Evolutionary conservation across 306 rosid species (phyloP).

Genomic region (Fragaria vesca): DNA sequence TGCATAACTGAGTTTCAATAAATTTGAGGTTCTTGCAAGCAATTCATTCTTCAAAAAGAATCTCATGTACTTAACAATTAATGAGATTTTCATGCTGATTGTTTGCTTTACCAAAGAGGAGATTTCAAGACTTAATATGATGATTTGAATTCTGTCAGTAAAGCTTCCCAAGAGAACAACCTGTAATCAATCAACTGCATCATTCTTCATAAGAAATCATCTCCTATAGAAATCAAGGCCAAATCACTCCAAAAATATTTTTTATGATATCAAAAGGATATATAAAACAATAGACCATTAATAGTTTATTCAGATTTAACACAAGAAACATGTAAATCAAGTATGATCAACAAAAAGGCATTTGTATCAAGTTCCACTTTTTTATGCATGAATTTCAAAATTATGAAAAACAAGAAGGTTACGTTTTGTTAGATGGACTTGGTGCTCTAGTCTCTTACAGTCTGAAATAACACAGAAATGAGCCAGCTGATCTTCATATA

Average conservation of each 20-base stretch:
- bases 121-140: background rate
- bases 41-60: no score
- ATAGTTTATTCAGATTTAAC: background rate
- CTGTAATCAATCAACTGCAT: background rate
- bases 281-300: background rate
- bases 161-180: background rate
- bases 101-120: background rate
- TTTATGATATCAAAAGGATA: background rate
- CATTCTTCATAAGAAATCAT: background rate
- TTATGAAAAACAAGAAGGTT: background rate
- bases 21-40: no score
- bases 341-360: background rate
- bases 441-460: background rate
- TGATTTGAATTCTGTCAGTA: background rate
- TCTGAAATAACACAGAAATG: background rate
- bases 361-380: background rate
- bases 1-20: background rate
- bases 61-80: background rate
- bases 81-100: background rate
- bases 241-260: background rate
- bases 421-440: background rate
- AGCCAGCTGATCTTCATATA: background rate
- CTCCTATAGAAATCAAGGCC: background rate
- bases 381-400: background rate
- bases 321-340: background rate